Base-by-base conservation (phyloP, 2,329 filamentous ascomycete genomes). In the Botrytis tulipae region DNA sequence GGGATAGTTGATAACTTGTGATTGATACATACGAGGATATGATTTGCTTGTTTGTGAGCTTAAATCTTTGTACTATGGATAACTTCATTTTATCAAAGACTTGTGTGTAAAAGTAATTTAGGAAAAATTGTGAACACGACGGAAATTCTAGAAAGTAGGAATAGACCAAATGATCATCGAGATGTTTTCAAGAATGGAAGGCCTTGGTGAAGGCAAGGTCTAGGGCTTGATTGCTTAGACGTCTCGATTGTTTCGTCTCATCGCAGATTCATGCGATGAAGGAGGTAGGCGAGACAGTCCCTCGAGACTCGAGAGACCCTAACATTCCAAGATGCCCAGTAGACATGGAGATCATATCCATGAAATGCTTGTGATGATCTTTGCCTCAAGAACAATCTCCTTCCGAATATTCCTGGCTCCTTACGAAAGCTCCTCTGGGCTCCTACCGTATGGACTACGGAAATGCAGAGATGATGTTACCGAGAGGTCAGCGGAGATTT, bases 341-440 rank as follows among this genome's bases (percentile, higher is more conserved):
- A 29, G 42, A 42, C 60, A 42, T 37, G 37, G 37, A 18, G 25
- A 62, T 42, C 60, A n/a, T 42, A 42, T 62, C 25, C 60, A 62
- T 62, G 37, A 62, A 42, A 66, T 66, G 63, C 12, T 67, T n/a
- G 44, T 67, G 65, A 29, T 68, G 46, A 68, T 68, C 65, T 29
- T 68, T 57, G 1, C 65, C 65, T 54, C 46, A 29, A 40, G 22
- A 54, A 35, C 44, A 29, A 32, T 22, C 18, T 65, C 61, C 40
- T 32, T 63, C 61, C 61, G 16, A 18, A 37, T 25, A n/a, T 54
- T 54, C 65, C 46, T 67, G 46, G 65, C 46, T 67, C 32, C 63
- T 37, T 48, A 20, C 62, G 42, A 66, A 66, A 66, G 29, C 63
- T 67, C 25, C 46, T n/a, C 63, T 14, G 16, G 25, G n/a, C 51